Conservation (phyloP, 139 green algal genomes). For the Zygnema cylindricum region DNA sequence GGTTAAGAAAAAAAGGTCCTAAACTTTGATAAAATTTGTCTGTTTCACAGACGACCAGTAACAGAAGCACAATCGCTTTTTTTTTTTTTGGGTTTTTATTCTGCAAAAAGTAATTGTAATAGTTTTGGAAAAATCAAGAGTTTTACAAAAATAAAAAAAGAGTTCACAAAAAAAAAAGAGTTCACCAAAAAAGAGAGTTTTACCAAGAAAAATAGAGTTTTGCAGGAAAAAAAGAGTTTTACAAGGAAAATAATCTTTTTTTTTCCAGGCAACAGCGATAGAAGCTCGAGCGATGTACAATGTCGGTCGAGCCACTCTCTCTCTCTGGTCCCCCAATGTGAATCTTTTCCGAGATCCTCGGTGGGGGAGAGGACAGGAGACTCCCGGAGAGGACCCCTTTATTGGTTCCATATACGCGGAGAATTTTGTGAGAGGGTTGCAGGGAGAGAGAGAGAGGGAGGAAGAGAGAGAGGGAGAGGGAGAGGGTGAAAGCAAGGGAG, state of each 20-base stretch:
- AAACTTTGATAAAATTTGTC: too few relatives aligned
- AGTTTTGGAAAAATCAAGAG: background rate
- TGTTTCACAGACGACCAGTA: too few relatives aligned
- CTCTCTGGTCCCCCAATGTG: constrained; percentile 48
- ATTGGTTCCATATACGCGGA: background rate
- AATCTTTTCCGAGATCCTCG: constrained; percentile 57
- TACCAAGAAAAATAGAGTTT: constrained; percentile 9
- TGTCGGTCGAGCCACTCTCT: background rate
- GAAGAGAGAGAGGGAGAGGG: too few relatives aligned
- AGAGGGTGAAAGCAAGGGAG: too few relatives aligned
- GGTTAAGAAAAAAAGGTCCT: too few relatives aligned
- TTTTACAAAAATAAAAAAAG: background rate
- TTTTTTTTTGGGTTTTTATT: background rate
- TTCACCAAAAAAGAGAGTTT: background rate
- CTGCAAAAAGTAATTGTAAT: background rate
- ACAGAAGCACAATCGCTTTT: background rate
- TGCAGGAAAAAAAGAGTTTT: too few relatives aligned
- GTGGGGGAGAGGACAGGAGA: constrained; percentile 49
- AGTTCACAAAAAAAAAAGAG: background rate
- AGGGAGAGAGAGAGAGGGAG: too few relatives aligned
- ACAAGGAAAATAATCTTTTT: too few relatives aligned
- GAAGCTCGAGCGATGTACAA: constrained; percentile 9
- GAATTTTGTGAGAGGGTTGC: constrained; percentile 21
- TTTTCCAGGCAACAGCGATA: background rate
- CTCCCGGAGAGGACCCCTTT: constrained; percentile 26